Evolutionary conservation across 176 grass and related monocot species (phyloP).

Genomic region (Musa beccarii): DNA sequence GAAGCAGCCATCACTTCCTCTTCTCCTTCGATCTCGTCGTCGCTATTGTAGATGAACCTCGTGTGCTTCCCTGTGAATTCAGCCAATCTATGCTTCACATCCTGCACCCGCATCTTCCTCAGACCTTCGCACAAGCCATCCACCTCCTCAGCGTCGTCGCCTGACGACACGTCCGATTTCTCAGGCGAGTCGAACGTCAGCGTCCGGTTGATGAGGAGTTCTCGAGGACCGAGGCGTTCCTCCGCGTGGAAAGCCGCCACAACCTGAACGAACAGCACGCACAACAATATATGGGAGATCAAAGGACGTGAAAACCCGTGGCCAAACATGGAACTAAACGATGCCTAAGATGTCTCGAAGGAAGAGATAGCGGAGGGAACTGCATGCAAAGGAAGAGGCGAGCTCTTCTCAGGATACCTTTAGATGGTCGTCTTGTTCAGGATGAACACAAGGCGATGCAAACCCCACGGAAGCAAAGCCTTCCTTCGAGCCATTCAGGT

Average conservation of each 20-base stretch:
- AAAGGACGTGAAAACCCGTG: too few species aligned
- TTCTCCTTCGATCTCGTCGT: constrained; percentile 31
- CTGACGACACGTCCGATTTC: constrained; percentile 20
- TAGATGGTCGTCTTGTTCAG: background rate
- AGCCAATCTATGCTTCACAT: constrained; percentile 5
- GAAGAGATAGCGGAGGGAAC: too few species aligned
- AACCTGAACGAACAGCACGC: background rate
- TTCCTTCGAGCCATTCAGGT: background rate
- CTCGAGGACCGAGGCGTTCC: constrained; percentile 13
- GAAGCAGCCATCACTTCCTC: constrained; percentile 1
- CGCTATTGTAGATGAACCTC: constrained; percentile 32
- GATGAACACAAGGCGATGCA: background rate
- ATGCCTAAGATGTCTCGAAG: too few species aligned
- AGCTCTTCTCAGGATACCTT: too few species aligned
- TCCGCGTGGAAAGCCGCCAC: background rate
- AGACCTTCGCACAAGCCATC: constrained; percentile 56
- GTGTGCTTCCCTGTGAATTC: constrained; percentile 25
- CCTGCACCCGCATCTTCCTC: constrained; percentile 43
- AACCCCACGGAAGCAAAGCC: background rate
- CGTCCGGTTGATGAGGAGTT: constrained; percentile 34
- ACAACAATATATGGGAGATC: background rate
- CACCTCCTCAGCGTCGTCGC: constrained; percentile 17
- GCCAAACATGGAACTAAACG: too few species aligned
- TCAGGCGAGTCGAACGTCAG: constrained; percentile 64
- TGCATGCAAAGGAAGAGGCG: too few species aligned